Evolutionary conservation across 331 rosid genomes (phyloP).

Genomic region (Pyrus hybrid): DNA sequence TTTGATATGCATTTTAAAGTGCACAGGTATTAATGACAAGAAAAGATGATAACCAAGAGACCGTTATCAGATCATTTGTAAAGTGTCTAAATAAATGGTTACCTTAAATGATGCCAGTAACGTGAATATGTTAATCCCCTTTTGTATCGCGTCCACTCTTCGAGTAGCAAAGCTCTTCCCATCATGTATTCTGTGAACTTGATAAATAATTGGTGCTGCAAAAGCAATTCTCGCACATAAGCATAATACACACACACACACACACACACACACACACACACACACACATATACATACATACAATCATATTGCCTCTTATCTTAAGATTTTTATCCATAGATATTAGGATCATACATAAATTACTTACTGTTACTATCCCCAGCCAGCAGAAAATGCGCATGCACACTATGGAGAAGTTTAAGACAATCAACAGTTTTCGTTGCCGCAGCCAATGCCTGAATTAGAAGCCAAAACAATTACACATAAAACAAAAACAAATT

Average conservation of each 20-base stretch:
- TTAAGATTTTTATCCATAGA: background rate
- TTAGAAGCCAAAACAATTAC: background rate
- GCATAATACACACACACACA: background rate
- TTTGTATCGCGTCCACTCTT: conserved; percentile 85
- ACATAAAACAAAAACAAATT: background rate
- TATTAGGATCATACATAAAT: background rate
- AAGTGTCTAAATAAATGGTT: conserved; percentile 8
- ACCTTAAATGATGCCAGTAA: conserved; percentile 85
- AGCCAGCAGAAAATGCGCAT: conserved; percentile 71
- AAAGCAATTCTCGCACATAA: background rate
- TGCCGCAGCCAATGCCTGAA: conserved; percentile 95
- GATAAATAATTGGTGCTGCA: conserved; percentile 84
- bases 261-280: too few species aligned
- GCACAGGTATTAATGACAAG: background rate
- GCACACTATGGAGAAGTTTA: conserved; percentile 78
- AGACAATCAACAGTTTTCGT: conserved; percentile 79
- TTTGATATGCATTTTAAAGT: background rate
- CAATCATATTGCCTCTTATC: background rate
- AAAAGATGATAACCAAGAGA: background rate
- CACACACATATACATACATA: background rate
- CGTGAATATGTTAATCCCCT: conserved; percentile 72
- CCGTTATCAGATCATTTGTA: background rate
- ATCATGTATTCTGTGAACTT: conserved; percentile 67
- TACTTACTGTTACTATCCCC: conserved; percentile 82
- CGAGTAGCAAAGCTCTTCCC: conserved; percentile 86